Conservation (phyloP, 106 monocot species). For the Ottelia alismoides region DNA sequence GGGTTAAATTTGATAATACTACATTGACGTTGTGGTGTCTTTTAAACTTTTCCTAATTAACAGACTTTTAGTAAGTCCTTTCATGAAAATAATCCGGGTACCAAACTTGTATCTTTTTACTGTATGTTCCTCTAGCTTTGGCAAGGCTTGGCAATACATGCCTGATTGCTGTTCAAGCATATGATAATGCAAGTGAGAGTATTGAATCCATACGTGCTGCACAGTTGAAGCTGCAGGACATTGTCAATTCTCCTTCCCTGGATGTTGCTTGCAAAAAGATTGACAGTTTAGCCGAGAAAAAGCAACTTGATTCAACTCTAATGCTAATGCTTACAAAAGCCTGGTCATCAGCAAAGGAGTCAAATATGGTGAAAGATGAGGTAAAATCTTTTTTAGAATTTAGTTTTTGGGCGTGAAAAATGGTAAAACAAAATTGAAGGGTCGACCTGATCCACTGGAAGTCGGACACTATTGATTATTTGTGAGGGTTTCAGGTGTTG, state of each 20-base stretch:
- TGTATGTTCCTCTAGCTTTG: conserved; percentile 30
- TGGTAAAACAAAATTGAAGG: too few relatives aligned
- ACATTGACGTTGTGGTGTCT: too few relatives aligned
- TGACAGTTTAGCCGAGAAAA: conserved; percentile 79
- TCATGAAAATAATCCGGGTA: too few relatives aligned
- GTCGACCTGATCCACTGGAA: too few relatives aligned
- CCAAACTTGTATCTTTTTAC: too few relatives aligned
- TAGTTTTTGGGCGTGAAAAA: too few relatives aligned
- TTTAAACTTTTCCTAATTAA: too few relatives aligned
- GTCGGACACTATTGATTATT: too few relatives aligned
- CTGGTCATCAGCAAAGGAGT: conserved; percentile 86
- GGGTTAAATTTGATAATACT: too few relatives aligned
- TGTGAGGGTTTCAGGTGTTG: too few relatives aligned
- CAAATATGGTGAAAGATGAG: conserved; percentile 85
- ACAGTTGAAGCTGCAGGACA: conserved; percentile 82
- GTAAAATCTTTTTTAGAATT: too few relatives aligned
- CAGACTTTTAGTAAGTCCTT: too few relatives aligned
- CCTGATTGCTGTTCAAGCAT: conserved; percentile 78
- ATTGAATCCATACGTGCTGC: conserved; percentile 79
- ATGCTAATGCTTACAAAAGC: conserved; percentile 91
- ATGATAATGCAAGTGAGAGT: conserved; percentile 69
- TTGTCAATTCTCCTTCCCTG: conserved; percentile 63
- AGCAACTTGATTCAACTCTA: conserved; percentile 80
- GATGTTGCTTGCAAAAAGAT: conserved; percentile 87
- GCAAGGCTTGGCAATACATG: conserved; percentile 68